A percentile compares a stretch with the other conserved stretches of the same genome.
Conservation (phyloP, 208 protist species). For the Entamoeba invadens region DNA sequence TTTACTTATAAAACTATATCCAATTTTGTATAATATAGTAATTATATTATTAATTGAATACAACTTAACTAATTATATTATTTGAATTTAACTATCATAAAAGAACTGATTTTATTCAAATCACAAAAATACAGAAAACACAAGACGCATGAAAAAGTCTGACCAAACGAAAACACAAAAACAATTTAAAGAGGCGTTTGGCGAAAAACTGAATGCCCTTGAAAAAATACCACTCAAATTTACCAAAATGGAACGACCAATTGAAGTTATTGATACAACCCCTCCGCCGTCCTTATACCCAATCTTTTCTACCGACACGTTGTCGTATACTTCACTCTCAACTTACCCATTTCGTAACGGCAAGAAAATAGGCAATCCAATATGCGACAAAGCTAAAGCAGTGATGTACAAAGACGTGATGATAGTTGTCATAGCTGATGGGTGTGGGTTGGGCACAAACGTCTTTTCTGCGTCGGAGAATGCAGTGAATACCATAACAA, state of each 20-base stretch:
- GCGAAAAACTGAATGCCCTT: neutral
- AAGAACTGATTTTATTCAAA: neutral
- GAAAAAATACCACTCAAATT: neutral
- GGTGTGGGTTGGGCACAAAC: neutral
- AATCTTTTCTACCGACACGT: neutral
- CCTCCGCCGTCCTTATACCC: neutral
- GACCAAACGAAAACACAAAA: neutral
- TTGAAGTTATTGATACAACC: neutral
- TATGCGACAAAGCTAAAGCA: neutral
- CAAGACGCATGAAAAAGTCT: neutral
- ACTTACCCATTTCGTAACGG: neutral
- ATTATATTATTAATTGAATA: too few species aligned
- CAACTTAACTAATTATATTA: too few species aligned
- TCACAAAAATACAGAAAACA: neutral
- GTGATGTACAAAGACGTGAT: neutral
- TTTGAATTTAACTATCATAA: neutral
- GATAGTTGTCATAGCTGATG: neutral
- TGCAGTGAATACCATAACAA: neutral
- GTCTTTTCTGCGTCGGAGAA: neutral
- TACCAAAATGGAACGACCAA: neutral
- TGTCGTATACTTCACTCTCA: neutral
- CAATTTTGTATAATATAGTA: too few species aligned
- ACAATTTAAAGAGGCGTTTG: neutral
- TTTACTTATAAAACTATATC: too few species aligned
- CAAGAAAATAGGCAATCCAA: neutral